Conservation (phyloP, 768 basidiomycete genomes). For the Rossbeevera mucosa region DNA sequence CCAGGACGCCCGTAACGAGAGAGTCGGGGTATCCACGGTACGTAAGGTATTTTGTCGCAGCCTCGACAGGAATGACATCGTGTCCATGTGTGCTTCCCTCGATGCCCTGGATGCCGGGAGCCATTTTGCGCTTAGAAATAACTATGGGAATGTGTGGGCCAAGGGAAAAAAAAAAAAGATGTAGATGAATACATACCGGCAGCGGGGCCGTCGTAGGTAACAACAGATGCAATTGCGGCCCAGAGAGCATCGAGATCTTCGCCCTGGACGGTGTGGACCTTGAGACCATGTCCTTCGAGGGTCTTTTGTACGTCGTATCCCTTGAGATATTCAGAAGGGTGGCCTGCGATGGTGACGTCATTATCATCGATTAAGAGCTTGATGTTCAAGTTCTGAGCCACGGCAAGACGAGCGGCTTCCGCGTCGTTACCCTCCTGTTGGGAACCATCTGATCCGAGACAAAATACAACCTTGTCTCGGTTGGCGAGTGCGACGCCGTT, state of each 20-base stretch:
- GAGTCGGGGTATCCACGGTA: constrained; percentile 52
- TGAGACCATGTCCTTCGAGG: constrained; percentile 76
- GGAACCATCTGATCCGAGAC: constrained; percentile 84
- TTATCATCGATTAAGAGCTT: constrained; percentile 89
- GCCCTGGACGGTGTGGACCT: constrained; percentile 67
- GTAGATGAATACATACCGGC: constrained; percentile 45
- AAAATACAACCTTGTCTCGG: constrained; percentile 71
- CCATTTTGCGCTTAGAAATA: constrained; percentile 64
- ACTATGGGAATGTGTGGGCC: constrained; percentile 38
- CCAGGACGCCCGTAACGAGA: constrained; percentile 50
- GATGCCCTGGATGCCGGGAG: constrained; percentile 66
- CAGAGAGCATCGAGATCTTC: constrained; percentile 80
- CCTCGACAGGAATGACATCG: constrained; percentile 80
- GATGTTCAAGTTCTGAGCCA: constrained; percentile 77
- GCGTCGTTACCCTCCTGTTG: constrained; percentile 92
- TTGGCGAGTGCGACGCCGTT: constrained; percentile 83
- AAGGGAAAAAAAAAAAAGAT: background rate
- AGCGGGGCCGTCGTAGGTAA: constrained; percentile 68
- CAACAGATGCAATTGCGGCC: constrained; percentile 52
- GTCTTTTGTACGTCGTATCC: constrained; percentile 72
- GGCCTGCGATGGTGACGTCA: constrained; percentile 89
- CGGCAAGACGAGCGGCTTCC: constrained; percentile 83
- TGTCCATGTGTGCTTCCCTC: constrained; percentile 79
- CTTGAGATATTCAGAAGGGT: constrained; percentile 81
- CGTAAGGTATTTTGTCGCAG: constrained; percentile 71